phyloP scores from a whole-genome alignment of 352 stramenopile species.

The Phytophthora hybrid region DNA sequence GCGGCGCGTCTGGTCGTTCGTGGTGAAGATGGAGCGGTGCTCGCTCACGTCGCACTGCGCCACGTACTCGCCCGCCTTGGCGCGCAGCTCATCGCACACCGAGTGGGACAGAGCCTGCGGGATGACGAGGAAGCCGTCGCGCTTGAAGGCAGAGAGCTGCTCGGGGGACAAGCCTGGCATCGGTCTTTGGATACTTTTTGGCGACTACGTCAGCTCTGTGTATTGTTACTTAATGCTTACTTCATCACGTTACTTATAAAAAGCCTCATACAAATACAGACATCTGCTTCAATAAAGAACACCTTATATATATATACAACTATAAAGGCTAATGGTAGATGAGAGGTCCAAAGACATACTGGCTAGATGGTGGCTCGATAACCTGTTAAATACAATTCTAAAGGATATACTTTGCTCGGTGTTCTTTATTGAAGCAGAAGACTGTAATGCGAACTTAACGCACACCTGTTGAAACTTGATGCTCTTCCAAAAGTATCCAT shows the following conservation, averaged over 20 bases:
- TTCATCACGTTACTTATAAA: not conserved
- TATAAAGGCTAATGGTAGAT: too few species aligned
- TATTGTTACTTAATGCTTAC: not conserved
- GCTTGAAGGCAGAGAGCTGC: constrained; percentile 67
- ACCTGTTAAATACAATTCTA: too few species aligned
- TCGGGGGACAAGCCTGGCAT: constrained; percentile 58
- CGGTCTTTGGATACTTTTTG: too few species aligned
- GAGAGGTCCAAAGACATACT: too few species aligned
- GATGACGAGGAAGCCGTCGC: constrained; percentile 78
- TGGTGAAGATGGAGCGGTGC: constrained; percentile 86
- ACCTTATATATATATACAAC: too few species aligned
- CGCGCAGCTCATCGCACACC: constrained; percentile 65
- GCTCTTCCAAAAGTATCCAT: constrained; percentile 12
- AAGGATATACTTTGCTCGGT: too few species aligned
- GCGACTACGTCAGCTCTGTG: not conserved
- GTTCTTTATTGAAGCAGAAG: too few species aligned
- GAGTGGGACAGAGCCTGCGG: constrained; percentile 46
- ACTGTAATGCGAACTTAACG: too few species aligned
- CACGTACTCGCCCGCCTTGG: constrained; percentile 60
- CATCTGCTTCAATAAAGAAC: too few species aligned
- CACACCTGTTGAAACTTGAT: too few species aligned
- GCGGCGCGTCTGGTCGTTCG: constrained; percentile 79
- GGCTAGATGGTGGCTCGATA: too few species aligned
- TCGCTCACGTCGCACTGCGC: constrained; percentile 64
- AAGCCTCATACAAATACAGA: too few species aligned